Evolutionary conservation across 2,329 filamentous ascomycete genomes (phyloP).

Genomic region (Sordariomycetes sp.): DNA sequence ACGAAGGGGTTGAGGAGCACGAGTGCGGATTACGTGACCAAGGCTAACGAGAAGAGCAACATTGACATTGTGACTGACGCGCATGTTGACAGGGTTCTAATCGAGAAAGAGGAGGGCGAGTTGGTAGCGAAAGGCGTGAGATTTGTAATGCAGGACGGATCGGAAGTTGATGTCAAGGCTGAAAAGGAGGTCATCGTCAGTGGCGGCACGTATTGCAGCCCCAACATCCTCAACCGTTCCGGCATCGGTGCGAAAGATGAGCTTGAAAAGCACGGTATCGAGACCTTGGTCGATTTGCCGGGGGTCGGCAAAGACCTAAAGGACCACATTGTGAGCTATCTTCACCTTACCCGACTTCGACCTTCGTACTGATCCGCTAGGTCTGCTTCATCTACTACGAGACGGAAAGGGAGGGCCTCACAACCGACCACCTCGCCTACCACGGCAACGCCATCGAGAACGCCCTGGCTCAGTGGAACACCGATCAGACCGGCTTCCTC

Average conservation of each 20-base stretch:
- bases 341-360: too few species aligned
- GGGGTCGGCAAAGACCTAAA: conserved; percentile 42
- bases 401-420: conserved; percentile 38
- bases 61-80: conserved; percentile 37
- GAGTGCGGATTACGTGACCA: conserved; percentile 40
- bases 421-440: conserved; percentile 44
- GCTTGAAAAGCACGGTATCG: conserved; percentile 28
- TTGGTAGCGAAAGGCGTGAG: conserved; percentile 34
- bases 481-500: conserved; percentile 47
- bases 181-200: conserved; percentile 29
- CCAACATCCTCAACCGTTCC: conserved; percentile 41
- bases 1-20: conserved; percentile 43
- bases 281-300: conserved; percentile 29
- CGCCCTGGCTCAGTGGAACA: conserved; percentile 43
- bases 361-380: conserved; percentile 18
- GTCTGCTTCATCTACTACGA: conserved; percentile 54
- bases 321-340: conserved; percentile 15
- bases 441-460: conserved; percentile 40
- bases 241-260: conserved; percentile 38
- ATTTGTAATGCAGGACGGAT: conserved; percentile 29
- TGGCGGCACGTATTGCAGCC: conserved; percentile 40
- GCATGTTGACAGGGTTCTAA: conserved; percentile 40
- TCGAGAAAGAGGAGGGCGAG: conserved; percentile 26
- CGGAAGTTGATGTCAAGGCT: conserved; percentile 24
- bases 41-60: conserved; percentile 27